phyloP scores from a whole-genome alignment of 1,284 basidiomycete genomes.

The Malassezia psittaci region DNA sequence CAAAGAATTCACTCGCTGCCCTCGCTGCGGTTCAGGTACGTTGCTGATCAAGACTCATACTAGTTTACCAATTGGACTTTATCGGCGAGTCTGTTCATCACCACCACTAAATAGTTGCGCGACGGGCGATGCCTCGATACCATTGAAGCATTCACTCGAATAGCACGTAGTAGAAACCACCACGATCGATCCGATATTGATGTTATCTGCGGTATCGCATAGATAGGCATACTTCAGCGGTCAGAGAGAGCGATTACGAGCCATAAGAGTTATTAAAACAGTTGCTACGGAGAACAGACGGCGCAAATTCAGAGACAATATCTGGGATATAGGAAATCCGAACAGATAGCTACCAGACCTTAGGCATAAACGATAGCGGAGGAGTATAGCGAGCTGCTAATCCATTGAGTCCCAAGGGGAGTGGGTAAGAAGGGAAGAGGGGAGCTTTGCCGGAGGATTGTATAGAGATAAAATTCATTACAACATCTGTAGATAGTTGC shows the following conservation, averaged over 20 bases:
- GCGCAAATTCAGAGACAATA: neutral
- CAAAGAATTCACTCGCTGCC: slow-evolving; percentile 39
- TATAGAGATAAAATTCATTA: slow-evolving; percentile 12
- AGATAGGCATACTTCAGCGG: no score
- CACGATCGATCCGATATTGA: no score
- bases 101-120: slow-evolving; percentile 22
- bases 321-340: no score
- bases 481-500: slow-evolving; percentile 47
- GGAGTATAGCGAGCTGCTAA: neutral
- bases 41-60: slow-evolving; percentile 10
- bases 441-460: neutral
- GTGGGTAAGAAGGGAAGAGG: neutral
- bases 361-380: neutral
- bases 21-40: slow-evolving; percentile 45
- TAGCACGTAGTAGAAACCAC: no score
- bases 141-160: no score
- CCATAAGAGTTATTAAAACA: no score
- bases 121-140: neutral
- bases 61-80: slow-evolving; percentile 39
- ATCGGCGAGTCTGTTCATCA: slow-evolving; percentile 26
- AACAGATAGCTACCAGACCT: neutral
- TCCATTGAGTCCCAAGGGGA: neutral
- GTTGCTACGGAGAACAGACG: neutral
- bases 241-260: no score
- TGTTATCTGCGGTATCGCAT: no score